These are phyloP conservation scores for Amesomyces nigricolor DNA, from an alignment of 2,329 filamentous ascomycete species.

Conservation along the genomic window DNA sequence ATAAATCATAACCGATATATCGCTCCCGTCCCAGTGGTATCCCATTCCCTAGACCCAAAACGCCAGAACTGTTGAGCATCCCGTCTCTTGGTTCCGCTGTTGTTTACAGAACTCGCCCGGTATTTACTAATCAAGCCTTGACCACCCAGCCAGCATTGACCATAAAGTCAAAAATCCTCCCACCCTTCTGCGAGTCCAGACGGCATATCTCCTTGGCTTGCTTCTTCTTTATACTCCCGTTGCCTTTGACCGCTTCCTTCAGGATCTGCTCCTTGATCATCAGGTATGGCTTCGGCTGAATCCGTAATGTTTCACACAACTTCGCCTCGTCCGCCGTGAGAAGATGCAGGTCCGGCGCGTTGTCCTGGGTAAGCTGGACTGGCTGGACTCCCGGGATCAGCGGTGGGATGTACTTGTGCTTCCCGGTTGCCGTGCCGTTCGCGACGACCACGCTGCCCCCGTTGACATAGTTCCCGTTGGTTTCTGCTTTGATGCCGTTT, in stretches of 20 bases:
- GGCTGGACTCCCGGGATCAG: slow-evolving; percentile 57
- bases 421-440: slow-evolving; percentile 36
- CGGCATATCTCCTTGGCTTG: slow-evolving; percentile 79
- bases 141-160: slow-evolving; percentile 88
- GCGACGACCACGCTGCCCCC: slow-evolving; percentile 28
- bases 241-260: slow-evolving; percentile 82
- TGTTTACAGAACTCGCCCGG: not conserved
- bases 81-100: not conserved
- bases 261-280: slow-evolving; percentile 92
- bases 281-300: slow-evolving; percentile 91
- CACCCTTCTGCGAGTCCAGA: slow-evolving; percentile 79
- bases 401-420: slow-evolving; percentile 49
- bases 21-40: slow-evolving; percentile 18
- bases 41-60: slow-evolving; percentile 8
- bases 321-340: slow-evolving; percentile 79
- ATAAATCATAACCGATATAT: slow-evolving; percentile 2
- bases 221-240: slow-evolving; percentile 89
- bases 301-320: slow-evolving; percentile 73
- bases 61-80: slow-evolving; percentile 8
- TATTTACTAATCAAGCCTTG: slow-evolving; percentile 48
- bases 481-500: slow-evolving; percentile 33
- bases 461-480: slow-evolving; percentile 35
- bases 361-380: slow-evolving; percentile 66
- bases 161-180: slow-evolving; percentile 89
- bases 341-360: slow-evolving; percentile 76